Conservation (phyloP, 192 early-diverging fungal genomes). For the Entrophospora sp. region DNA sequence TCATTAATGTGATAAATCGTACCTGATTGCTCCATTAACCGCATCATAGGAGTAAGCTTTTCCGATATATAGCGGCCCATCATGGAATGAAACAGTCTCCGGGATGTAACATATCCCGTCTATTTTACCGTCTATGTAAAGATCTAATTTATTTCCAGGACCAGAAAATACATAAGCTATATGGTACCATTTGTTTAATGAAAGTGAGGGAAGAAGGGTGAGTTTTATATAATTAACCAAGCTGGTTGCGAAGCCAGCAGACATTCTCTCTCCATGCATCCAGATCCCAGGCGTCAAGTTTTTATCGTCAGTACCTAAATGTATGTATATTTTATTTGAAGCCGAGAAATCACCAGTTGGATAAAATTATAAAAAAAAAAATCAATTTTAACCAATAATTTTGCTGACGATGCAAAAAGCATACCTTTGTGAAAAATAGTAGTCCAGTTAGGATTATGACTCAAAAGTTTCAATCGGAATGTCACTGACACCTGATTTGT, state of each 20-base stretch:
- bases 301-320: neutral
- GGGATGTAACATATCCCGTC: neutral
- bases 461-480: constrained; percentile 1
- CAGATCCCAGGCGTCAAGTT: neutral
- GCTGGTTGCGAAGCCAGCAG: neutral
- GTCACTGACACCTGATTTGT: neutral
- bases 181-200: constrained; percentile 12
- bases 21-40: constrained; percentile 9
- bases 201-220: neutral
- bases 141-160: neutral
- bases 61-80: neutral
- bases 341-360: no score
- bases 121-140: neutral
- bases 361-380: no score
- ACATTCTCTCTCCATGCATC: neutral
- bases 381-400: neutral
- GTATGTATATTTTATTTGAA: neutral
- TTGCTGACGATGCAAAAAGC: no score
- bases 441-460: neutral
- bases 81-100: neutral
- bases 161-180: constrained; percentile 11
- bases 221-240: neutral
- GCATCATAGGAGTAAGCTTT: neutral
- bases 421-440: constrained; percentile 18
- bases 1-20: neutral